Conservation (phyloP, 768 basidiomycete species). For the Hirschioporus abietinus region DNA sequence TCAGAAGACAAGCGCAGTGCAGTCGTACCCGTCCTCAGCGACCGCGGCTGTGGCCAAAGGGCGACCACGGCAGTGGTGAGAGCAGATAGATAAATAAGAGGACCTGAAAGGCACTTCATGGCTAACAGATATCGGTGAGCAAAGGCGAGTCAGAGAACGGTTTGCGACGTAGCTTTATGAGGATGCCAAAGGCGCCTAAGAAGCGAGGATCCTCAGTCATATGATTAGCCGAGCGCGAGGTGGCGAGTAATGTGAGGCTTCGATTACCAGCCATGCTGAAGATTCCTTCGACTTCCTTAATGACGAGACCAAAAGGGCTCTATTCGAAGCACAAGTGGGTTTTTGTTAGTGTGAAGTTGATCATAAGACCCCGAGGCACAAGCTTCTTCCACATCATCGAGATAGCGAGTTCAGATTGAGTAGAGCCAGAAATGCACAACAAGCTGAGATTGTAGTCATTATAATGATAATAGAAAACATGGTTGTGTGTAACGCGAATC, state of each 20-base stretch:
- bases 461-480: too few species aligned
- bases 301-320: not conserved
- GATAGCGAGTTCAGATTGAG: too few species aligned
- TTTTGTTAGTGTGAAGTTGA: too few species aligned
- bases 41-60: conserved; percentile 34
- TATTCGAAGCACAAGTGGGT: too few species aligned
- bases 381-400: too few species aligned
- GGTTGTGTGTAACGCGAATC: too few species aligned
- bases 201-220: not conserved
- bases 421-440: too few species aligned
- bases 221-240: not conserved
- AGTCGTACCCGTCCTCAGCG: conserved; percentile 23
- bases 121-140: not conserved
- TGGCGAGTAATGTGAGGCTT: not conserved
- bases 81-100: not conserved
- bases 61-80: conserved; percentile 16
- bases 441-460: too few species aligned
- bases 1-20: conserved; percentile 17
- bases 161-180: not conserved
- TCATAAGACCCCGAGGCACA: too few species aligned
- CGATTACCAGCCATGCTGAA: not conserved
- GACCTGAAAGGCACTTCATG: not conserved
- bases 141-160: not conserved
- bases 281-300: not conserved
- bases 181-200: not conserved